Evolutionary conservation across 164 flowering plant genomes (phyloP), one percentile per base, ranked within the genome.

Genomic region (Euptelea pleiosperma): DNA sequence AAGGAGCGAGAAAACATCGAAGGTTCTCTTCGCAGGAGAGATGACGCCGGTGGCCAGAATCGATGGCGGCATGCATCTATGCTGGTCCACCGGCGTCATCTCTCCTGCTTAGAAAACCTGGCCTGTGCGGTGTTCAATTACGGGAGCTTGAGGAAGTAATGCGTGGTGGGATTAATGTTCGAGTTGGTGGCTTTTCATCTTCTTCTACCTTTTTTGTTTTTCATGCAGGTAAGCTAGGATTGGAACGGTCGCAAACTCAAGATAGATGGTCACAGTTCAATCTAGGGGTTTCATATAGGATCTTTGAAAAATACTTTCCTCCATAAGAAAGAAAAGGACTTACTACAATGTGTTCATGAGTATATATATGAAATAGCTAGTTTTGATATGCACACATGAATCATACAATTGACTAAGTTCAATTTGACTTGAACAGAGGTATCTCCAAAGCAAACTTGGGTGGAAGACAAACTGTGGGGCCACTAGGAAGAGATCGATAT

Each of bases 1-100:
- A n/a, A n/a, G n/a, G n/a, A n/a, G n/a, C n/a, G n/a, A n/a, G n/a
- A n/a, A n/a, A 47, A 25, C 55, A 54, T 37, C 6, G 19, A 22
- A 66, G 65, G 67, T 52, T 58, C 60, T 24, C 60, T 53, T 1
- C 30, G 51, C 72, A 52, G 72, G 67, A 68, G 41, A 68, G 67
- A 68, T 68, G 72, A 39, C 49, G 16, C 56, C 60, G 44, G 58
- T 67, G 5, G 11, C 55, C n/a, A n/a, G n/a, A 25, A 6, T 10
- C 4, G 31, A 33, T 12, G 37, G 4, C n/a, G 28, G 8, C 21
- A 18, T 18, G 7, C n/a, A n/a, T n/a, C n/a, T 37, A 18, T 11
- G 41, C 18, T 15, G 35, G 44, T 41, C 24, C 4, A 39, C 64
- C 44, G 45, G 64, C 10, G 5, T 57, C 67, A 68, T 68, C 63